Conservation (phyloP, 2,329 filamentous ascomycete species). For the Aspergillus sp. region DNA sequence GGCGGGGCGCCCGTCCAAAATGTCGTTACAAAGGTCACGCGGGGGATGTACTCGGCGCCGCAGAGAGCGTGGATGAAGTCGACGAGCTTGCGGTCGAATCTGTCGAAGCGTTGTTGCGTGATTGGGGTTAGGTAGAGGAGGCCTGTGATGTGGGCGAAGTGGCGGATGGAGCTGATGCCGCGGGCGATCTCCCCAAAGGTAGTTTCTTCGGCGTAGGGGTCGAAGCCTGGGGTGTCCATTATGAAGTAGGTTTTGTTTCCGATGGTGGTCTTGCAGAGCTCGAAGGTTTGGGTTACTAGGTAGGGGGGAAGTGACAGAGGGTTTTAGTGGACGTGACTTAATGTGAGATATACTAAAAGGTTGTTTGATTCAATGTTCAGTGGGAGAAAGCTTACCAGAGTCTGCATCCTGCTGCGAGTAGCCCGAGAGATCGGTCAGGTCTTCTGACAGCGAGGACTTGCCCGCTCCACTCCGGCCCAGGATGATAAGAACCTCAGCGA, state of each 20-base stretch:
- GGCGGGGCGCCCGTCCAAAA: conserved; percentile 6
- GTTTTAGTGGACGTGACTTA: not conserved
- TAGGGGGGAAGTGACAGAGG: not conserved
- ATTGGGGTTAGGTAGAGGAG: conserved; percentile 10
- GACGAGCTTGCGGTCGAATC: conserved; percentile 9
- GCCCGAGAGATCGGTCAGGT: conserved; percentile 6
- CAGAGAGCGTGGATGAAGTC: conserved; percentile 5
- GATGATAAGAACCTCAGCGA: conserved; percentile 4
- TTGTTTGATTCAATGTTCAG: too few relatives aligned
- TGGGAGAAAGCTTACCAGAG: not conserved
- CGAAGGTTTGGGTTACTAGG: not conserved
- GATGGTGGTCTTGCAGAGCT: conserved; percentile 9
- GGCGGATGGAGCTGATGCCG: conserved; percentile 5
- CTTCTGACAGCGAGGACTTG: conserved; percentile 12
- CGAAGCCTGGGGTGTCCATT: conserved; percentile 15
- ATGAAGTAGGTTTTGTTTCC: conserved; percentile 3
- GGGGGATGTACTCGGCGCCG: conserved; percentile 4
- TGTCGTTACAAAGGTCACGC: conserved; percentile 13
- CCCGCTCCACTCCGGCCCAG: conserved; percentile 9
- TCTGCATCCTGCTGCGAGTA: conserved; percentile 10
- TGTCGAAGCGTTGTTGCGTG: conserved; percentile 6
- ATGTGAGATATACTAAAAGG: too few relatives aligned
- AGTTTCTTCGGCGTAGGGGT: not conserved
- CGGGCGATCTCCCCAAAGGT: conserved; percentile 9
- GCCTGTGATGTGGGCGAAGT: conserved; percentile 6